Evolutionary conservation across 2,329 filamentous ascomycete genomes (phyloP).

Genomic region (Nemania serpens): DNA sequence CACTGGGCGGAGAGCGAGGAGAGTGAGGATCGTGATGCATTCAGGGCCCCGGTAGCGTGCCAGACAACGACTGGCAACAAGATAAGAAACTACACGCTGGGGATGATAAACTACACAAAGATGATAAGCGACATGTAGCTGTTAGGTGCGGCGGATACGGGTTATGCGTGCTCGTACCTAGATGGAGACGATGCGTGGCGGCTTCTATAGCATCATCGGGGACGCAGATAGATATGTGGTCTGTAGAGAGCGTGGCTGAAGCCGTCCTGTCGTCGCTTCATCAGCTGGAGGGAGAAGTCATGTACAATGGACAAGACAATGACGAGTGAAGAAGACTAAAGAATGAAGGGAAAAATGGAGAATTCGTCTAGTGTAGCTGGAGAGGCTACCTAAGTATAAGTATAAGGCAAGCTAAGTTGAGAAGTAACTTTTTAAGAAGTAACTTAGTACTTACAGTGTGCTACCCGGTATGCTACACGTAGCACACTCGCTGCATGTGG

Average conservation of each 20-base stretch:
- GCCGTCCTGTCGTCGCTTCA: background rate
- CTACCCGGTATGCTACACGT: too few species aligned
- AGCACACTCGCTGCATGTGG: too few species aligned
- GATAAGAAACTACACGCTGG: background rate
- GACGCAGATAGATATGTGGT: background rate
- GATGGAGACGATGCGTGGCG: background rate
- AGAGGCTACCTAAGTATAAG: background rate
- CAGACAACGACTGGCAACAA: conserved; percentile 21
- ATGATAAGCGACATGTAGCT: background rate
- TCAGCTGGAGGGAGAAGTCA: background rate
- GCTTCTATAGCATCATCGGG: background rate
- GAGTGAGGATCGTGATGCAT: conserved; percentile 40
- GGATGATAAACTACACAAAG: background rate
- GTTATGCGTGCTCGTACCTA: background rate
- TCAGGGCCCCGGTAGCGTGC: conserved; percentile 37
- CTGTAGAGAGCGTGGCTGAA: background rate
- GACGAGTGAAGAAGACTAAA: conserved; percentile 1
- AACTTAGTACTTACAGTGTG: too few species aligned
- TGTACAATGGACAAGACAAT: background rate
- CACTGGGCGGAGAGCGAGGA: conserved; percentile 29
- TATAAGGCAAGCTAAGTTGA: background rate
- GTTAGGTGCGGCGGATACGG: background rate
- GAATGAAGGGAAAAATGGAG: conserved; percentile 11
- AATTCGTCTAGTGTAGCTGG: conserved; percentile 3
- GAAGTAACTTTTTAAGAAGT: too few species aligned